Percentiles rank a stretch among this genome's conserved stretches.
These are phyloP conservation scores for Babesia gibsoni DNA, from an alignment of 169 alveolate genomes.

Conservation along the genomic window DNA sequence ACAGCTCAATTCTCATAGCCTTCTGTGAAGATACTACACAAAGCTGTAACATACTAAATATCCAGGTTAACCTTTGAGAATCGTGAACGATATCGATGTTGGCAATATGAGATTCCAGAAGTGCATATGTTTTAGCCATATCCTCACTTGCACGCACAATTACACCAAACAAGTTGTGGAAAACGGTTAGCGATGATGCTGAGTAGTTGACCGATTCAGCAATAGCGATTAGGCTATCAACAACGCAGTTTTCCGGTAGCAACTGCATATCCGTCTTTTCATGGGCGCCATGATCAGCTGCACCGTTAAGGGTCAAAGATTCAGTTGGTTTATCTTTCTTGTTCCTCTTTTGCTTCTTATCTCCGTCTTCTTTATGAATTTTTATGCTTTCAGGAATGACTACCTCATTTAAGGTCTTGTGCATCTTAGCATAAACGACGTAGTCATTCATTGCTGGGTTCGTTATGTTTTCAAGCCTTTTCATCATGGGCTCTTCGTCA, in stretches of 20 bases:
- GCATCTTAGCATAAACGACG: neutral
- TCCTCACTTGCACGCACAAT: conserved; percentile 1
- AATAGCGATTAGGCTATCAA: neutral
- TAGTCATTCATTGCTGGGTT: conserved; percentile 3
- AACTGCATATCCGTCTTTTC: neutral
- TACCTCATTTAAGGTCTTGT: neutral
- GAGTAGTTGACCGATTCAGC: conserved; percentile 12
- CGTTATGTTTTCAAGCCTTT: neutral
- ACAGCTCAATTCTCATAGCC: neutral
- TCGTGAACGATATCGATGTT: neutral
- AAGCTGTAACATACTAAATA: conserved; percentile 18
- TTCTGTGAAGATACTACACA: neutral
- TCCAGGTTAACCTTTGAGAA: conserved; percentile 1
- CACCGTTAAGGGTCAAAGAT: too few relatives aligned
- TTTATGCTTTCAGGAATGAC: neutral
- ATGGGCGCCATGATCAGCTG: neutral
- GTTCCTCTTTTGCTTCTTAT: neutral
- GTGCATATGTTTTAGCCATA: neutral
- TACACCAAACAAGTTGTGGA: conserved; percentile 13
- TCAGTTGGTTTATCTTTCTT: neutral
- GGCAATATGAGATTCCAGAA: neutral
- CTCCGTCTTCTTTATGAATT: neutral
- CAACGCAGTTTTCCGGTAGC: neutral
- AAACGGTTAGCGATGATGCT: neutral
- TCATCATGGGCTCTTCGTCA: neutral